These are phyloP conservation scores for Candida cerambycidarum DNA, from an alignment of 805 yeast genomes.

Conservation along the genomic window DNA sequence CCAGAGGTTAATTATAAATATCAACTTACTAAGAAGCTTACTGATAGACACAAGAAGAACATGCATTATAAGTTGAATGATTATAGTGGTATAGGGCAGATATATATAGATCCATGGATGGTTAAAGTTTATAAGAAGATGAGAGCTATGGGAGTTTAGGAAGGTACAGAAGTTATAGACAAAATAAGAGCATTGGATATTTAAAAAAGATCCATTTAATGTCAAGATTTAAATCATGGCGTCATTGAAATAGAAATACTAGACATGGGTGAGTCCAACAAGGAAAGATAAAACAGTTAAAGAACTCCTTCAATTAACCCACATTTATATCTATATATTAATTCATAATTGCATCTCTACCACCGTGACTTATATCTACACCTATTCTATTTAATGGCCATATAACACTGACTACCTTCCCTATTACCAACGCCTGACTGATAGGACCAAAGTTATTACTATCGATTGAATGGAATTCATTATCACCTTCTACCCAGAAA, in stretches of 20 bases:
- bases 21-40: slow-evolving; percentile 17
- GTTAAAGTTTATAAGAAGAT: background rate
- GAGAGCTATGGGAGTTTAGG: no score
- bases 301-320: no score
- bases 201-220: no score
- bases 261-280: no score
- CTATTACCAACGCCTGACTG: slow-evolving; percentile 75
- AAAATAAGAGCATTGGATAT: no score
- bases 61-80: slow-evolving; percentile 14
- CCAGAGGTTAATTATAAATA: slow-evolving; percentile 20
- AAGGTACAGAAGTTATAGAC: no score
- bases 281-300: no score
- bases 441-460: slow-evolving; percentile 88
- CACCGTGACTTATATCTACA: slow-evolving; percentile 23
- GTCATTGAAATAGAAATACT: no score
- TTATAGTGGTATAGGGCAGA: slow-evolving; percentile 1
- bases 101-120: slow-evolving; percentile 14
- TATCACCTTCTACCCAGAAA: slow-evolving; percentile 95
- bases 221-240: no score
- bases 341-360: slow-evolving; percentile 21
- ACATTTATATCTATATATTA: no score
- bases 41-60: slow-evolving; percentile 18
- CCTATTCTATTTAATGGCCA: slow-evolving; percentile 58
- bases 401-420: slow-evolving; percentile 65
- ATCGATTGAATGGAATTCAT: slow-evolving; percentile 72